Percentiles rank a stretch among this genome's conserved stretches.
phyloP scores from a whole-genome alignment of 441 rosid species.

The Melastoma candidum region DNA sequence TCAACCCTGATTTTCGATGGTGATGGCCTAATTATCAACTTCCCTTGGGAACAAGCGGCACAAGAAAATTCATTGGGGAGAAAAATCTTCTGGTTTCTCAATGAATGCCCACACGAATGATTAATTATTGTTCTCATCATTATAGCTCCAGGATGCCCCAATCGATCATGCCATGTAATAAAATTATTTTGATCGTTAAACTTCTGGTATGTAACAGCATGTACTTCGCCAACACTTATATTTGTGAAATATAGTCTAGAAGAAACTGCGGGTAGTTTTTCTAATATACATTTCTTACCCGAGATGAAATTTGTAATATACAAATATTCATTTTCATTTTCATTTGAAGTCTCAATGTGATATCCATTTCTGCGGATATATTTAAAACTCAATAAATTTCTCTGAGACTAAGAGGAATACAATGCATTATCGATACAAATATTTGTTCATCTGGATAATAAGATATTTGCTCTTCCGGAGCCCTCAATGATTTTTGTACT shows the following conservation, averaged over 20 bases:
- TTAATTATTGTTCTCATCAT: background rate
- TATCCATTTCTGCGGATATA: background rate
- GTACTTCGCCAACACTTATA: background rate
- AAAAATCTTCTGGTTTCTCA: background rate
- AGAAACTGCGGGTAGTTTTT: background rate
- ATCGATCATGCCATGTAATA: background rate
- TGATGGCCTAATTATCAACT: background rate
- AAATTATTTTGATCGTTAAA: background rate
- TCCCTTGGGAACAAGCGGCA: background rate
- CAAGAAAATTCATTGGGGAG: background rate
- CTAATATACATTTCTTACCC: no score
- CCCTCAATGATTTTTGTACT: background rate
- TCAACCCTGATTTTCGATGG: background rate
- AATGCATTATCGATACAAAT: background rate
- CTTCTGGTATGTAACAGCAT: background rate
- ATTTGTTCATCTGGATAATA: background rate
- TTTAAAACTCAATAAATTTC: slow-evolving; percentile 1
- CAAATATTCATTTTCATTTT: background rate
- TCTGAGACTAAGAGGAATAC: background rate
- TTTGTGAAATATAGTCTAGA: background rate
- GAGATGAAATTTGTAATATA: background rate
- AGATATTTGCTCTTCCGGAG: slow-evolving; percentile 2
- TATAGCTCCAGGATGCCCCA: background rate
- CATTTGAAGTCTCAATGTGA: slow-evolving; percentile 2
- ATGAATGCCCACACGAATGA: slow-evolving; percentile 1